Evolutionary conservation across 805 yeast species (phyloP), one percentile per base, ranked within the genome.

Genomic region (Schizosaccharomyces cryophilus): DNA sequence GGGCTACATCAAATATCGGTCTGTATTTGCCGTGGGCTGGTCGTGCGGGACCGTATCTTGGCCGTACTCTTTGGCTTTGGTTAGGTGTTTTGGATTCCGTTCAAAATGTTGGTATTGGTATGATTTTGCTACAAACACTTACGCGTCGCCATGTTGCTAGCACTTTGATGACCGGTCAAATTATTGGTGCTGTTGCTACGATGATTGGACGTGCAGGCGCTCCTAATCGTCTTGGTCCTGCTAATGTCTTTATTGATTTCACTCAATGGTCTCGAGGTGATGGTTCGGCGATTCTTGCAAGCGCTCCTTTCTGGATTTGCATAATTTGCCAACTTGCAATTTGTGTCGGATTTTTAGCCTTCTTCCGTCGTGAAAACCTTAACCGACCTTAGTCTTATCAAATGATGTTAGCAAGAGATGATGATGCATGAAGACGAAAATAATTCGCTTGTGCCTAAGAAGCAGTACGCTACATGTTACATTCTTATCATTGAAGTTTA

Each of bases 291-390:
- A 21, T 40, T 6, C 26, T 56, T 15, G 47, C 42, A n/a, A 38
- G 47, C 4, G 60, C 60, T 15, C 60, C 60, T 11, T 59, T 59
- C 42, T 59, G 61, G 61, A 42, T 59, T 59, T 19, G 54, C 24
- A 35, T 59, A 30, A 21, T 40, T 21, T 59, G 61, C n/a, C 61
- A 59, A 26, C 42, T 59, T 19, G 61, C 54, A 15, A 45, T 59
- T 59, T 59, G 61, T 29, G 61, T 19, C 7, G 61, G 61, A 7
- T 59, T 21, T n/a, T 42, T 59, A 29, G 21, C 24, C 51, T 59
- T 59, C 54, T 59, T 59, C 54, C 48, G 61, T n/a, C 42, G 47
- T 42, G 61, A 59, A 47, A 40, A 59, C n/a, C 35, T 59, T 19
- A 42, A 38, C 35, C 40, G 47, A 26, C 61, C 61, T 56, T 56